A percentile compares a stretch with the other conserved stretches of the same genome.
Conservation (phyloP, 1,284 basidiomycete species). For the Moniliella sp. region DNA sequence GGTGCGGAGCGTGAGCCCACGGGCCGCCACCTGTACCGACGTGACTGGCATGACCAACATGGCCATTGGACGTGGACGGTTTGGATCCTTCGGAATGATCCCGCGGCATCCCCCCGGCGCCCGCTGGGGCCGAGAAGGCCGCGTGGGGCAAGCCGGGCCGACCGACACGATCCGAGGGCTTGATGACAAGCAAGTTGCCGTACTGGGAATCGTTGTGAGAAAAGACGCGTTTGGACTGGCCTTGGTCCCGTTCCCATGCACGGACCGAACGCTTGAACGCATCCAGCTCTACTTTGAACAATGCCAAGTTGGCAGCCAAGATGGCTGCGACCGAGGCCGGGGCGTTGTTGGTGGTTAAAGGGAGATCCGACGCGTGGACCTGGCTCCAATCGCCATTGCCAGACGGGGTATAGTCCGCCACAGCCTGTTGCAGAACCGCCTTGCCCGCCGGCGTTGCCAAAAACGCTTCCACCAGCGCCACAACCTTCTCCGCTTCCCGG, state of each 20-base stretch:
- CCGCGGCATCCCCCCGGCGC: not conserved
- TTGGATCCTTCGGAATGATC: not conserved
- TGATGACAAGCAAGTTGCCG: conserved; percentile 23
- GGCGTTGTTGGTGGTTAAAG: conserved; percentile 9
- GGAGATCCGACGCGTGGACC: conserved; percentile 3
- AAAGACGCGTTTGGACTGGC: conserved; percentile 21
- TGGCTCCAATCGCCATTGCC: not conserved
- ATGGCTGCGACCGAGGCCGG: conserved; percentile 13
- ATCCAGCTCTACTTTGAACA: conserved; percentile 13
- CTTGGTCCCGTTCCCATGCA: conserved; percentile 17
- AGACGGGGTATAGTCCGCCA: too few species aligned
- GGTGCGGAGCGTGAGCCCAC: conserved; percentile 9
- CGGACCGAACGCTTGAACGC: conserved; percentile 22
- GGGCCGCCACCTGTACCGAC: not conserved
- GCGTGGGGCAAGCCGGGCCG: not conserved
- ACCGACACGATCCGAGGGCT: conserved; percentile 1
- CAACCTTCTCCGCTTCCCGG: conserved; percentile 24
- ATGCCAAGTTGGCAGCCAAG: conserved; percentile 17
- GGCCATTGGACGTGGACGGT: not conserved
- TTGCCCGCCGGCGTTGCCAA: conserved; percentile 12
- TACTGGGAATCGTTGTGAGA: conserved; percentile 29
- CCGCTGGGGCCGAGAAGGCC: not conserved
- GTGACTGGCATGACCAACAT: too few species aligned
- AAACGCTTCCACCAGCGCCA: conserved; percentile 21
- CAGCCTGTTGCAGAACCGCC: conserved; percentile 8